Base-by-base conservation (phyloP, 345 rosid genomes). In the Chamaenerion angustifolium region DNA sequence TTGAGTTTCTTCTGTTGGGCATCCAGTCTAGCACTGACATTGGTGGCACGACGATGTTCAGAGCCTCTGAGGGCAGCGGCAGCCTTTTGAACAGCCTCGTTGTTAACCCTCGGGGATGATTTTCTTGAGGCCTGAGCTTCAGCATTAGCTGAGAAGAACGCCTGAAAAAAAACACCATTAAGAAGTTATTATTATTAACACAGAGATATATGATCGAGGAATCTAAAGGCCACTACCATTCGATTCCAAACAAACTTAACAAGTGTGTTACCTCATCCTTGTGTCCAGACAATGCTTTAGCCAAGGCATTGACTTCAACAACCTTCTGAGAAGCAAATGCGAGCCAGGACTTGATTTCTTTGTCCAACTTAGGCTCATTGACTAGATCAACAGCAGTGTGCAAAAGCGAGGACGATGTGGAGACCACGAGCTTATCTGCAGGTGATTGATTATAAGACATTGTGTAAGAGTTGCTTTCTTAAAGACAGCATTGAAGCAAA, bases 281-380 rank as follows among this genome's bases (percentile, higher is more conserved):
- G 27, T 63, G 62, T 16, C 93, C 87, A 43, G 69, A 69, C 57
- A 85, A 64, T 14, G 89, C 72, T 69, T 80, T 79, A 70, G 95
- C 92, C 77, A 90, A 71, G 12, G 92, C 95, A 79, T 86, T 76
- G 45, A 86, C 98, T 90, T 90, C 98, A 54, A 81, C 63, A 19
- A 86, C 55, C 79, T 90, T 86, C 71, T 90, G 95, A 55, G 98
- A 94, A 53, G 95, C 94, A 76, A 89, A 89, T 49, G 94, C 90
- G 62, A 90, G 86, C 94, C 94, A 90, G 14, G 95, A 86, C 59
- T 83, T 90, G 35, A 90, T 73, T 66, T 90, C 94, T 49, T 64
- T 57, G 59, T 83, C 95, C 71, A 90, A 68, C 71, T 76, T 81
- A 19, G 77, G 68, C 68, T 90, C 98, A 48, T 78, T 90, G 62